Evolutionary conservation across 129 eudicot genomes (phyloP).

Genomic region (Mikania micrantha): DNA sequence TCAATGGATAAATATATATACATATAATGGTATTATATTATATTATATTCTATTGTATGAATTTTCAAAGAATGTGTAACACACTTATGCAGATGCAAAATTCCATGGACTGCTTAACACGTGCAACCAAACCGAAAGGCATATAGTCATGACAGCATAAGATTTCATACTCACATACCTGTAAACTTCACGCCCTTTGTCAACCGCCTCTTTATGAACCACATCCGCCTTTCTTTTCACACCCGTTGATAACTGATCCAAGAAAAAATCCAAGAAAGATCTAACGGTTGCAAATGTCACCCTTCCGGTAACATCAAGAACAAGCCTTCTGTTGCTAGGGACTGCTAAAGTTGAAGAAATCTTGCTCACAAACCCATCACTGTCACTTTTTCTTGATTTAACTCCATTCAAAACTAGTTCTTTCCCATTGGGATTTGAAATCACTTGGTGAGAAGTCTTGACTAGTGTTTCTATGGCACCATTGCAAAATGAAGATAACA

Average conservation of each 20-base stretch:
- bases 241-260: slow-evolving; percentile 44
- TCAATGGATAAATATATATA: slow-evolving; percentile 21
- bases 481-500: slow-evolving; percentile 48
- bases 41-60: neutral
- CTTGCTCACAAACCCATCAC: slow-evolving; percentile 43
- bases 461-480: slow-evolving; percentile 74
- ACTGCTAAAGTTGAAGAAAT: slow-evolving; percentile 71
- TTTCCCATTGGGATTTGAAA: slow-evolving; percentile 30
- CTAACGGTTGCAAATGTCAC: slow-evolving; percentile 69
- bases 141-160: slow-evolving; percentile 53
- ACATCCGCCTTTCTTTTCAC: slow-evolving; percentile 40
- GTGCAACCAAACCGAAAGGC: slow-evolving; percentile 76
- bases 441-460: slow-evolving; percentile 58
- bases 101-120: slow-evolving; percentile 63
- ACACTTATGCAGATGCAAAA: slow-evolving; percentile 41
- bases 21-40: slow-evolving; percentile 20
- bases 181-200: slow-evolving; percentile 53
- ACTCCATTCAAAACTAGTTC: slow-evolving; percentile 20
- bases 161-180: slow-evolving; percentile 53
- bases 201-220: slow-evolving; percentile 55
- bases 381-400: slow-evolving; percentile 21
- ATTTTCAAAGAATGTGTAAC: slow-evolving; percentile 21
- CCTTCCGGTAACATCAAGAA: slow-evolving; percentile 69
- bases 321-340: slow-evolving; percentile 73
- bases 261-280: slow-evolving; percentile 56